Percentiles rank a stretch among this genome's conserved stretches.
phyloP scores from a whole-genome alignment of 352 stramenopile species.

The Phytophthora sp. region DNA sequence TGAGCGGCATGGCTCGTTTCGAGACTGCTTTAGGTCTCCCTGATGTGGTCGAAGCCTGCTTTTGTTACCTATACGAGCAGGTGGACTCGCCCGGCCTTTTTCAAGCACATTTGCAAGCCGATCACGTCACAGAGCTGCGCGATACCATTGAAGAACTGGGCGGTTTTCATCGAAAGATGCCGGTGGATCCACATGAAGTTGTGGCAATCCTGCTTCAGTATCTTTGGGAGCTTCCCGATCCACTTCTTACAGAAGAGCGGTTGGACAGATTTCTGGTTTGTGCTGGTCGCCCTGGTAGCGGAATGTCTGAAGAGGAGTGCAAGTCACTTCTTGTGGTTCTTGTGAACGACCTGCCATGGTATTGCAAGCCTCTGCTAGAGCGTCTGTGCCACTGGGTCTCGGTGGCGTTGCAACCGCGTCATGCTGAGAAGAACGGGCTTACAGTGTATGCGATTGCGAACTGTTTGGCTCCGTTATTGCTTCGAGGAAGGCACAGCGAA shows the following conservation, averaged over 20 bases:
- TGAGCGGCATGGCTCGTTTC: conserved; percentile 85
- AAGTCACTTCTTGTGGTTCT: conserved; percentile 67
- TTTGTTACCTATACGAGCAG: conserved; percentile 83
- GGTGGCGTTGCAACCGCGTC: conserved; percentile 61
- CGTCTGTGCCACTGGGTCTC: conserved; percentile 70
- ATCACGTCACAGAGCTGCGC: conserved; percentile 80
- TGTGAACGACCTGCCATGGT: conserved; percentile 86
- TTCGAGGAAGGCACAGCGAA: conserved; percentile 54
- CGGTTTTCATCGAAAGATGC: conserved; percentile 85
- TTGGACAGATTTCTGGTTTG: conserved; percentile 76
- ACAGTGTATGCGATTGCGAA: conserved; percentile 72
- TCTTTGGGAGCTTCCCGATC: conserved; percentile 82
- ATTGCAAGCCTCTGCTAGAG: conserved; percentile 77
- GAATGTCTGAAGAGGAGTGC: conserved; percentile 61
- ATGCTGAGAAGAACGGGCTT: conserved; percentile 73
- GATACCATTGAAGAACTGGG: conserved; percentile 85
- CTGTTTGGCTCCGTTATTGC: conserved; percentile 66
- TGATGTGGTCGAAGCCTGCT: conserved; percentile 78
- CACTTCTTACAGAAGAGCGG: conserved; percentile 75
- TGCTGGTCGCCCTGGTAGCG: conserved; percentile 34
- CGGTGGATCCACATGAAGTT: conserved; percentile 81
- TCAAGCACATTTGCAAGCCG: conserved; percentile 77
- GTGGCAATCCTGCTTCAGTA: conserved; percentile 82
- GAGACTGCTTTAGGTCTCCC: conserved; percentile 84
- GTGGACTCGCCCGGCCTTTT: conserved; percentile 80